Evolutionary conservation across 805 yeast species (phyloP), one percentile per base, ranked within the genome.

Genomic region (Ogataea methylovora): DNA sequence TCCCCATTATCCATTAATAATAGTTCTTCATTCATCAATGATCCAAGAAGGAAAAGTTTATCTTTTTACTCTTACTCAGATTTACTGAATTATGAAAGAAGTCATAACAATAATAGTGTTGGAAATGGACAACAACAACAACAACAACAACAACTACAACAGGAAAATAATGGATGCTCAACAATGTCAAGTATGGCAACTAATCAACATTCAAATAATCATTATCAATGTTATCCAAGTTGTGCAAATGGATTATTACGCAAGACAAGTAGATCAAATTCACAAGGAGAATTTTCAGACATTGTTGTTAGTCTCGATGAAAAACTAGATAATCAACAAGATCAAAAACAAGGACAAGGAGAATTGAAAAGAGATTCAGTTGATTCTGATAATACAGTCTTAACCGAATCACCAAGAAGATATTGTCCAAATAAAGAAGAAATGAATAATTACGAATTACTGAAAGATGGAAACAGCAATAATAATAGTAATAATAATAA

Each of bases 11-110:
- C 32, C 13, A 23, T 9, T 7, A 30, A 21, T 22, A 17, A 24
- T 4, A 12, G 10, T 10, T 23, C 36, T 7, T 10, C 5, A 5
- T 21, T 13, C 21, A 29, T 17, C 15, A n/a, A 29, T 15, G 14
- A 13, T 4, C 15, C 39, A 5, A 26, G 35, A 13, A 42, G 57
- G n/a, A 49, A 50, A 30, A 46, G 56, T 4, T 46, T 58, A 21
- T 46, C 55, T 14, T 58, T 56, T 39, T 56, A 51, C 40, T 54
- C 63, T 2, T 58, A 46, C 27, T 47, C 54, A 3, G 62, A 58
- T 28, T 36, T 56, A 19, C 46, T 56, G 21, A 50, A 49, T 31
- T 51, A 40, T 32, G 61, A 56, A 32, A 34, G 20, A 30, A 17
- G 33, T 32, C 11, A 33, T 28, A 19, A 33, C 34, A 12, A 20